Base-by-base conservation (phyloP, 148 eudicot species). In the Chenopodium album region DNA sequence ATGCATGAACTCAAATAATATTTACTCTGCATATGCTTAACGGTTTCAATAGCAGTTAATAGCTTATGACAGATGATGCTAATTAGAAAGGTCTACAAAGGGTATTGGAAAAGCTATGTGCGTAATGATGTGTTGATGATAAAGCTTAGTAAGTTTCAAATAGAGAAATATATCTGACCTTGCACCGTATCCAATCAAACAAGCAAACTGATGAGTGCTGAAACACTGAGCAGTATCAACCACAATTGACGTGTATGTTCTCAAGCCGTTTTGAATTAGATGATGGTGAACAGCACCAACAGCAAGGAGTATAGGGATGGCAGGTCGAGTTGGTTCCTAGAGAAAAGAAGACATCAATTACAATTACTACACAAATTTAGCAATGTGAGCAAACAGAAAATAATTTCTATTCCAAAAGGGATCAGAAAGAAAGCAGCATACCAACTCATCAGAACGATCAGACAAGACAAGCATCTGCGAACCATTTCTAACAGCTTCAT, bases 231-330 rank as follows among this genome's bases (percentile, higher is more conserved):
- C 99, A 80, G 99, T 92, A 76, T 96, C 98, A 78, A 92, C 99
- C 78, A 96, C 90, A 86, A 96, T 96, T 62, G 99, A 96, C 87
- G 95, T 94, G 75, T 93, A 91, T 93, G 90, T 96, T 84, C 99
- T 89, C 80, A 96, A 84, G 37, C 99, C 99, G 92, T 92, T 96
- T 85, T 94, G 97, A 82, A 96, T 96, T 59, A 96, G 90, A 88
- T 96, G 98, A 84, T 96, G 99, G 83, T 96, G 99, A 84, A 96
- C 98, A 81, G 99, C 99, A 79, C 99, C 99, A 74, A 96, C 98
- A 81, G 99, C 99, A 85, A 96, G 97, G 82, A 96, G 98, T 88
- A 96, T 90, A 4, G 99, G 99, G 75, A 96, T 90, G 77, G 99
- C 98, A 80, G 99, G 99, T 81, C 92, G 94, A 81, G 99, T 96